Evolutionary conservation across 495 filamentous ascomycete species (phyloP), one percentile per base, ranked within the genome.

Genomic region (Daldinia caldariorum): DNA sequence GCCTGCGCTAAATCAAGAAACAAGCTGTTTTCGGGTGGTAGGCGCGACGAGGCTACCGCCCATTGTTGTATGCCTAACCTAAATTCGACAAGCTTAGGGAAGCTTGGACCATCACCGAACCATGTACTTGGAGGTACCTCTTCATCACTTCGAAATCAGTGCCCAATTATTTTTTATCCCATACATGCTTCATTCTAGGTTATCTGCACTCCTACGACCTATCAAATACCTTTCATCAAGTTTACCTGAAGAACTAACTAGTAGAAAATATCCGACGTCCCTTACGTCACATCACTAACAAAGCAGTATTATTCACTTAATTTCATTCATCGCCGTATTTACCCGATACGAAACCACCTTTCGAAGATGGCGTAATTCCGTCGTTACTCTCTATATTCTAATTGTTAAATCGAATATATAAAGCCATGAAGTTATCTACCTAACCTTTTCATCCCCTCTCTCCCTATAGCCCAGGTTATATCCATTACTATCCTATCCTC

Each of bases 11-110:
- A 34, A 34, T 53, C 31, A 51, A 58, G 45, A 57, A 57, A 53
- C 53, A 67, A 62, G 31, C 29, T 72, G 70, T 68, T 72, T 72
- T 72, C 70, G 70, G 70, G 70, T 68, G 56, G 64, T 53, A 61
- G 64, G 70, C 70, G 70, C 70, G 70, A 72, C 70, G 70, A 72
- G 64, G 70, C 64, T 69, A 22, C 32, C 31, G 32, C 53, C 37
- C 18, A 18, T 22, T 53, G 49, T 53, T 47, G 37, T 39, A 14
- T 47, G 18, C 7, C 43, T 47, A 22, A 47, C 16, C 18, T 47
- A 47, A 47, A 47, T 47, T 22, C 20, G 43, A 20, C 18, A 47
- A 47, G 43, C 43, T 47, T 47, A 47, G 20, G 18, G 43, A 47
- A 47, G 43, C 43, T 47, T 47, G 20, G 43, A 22, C 43, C 43